Percentiles rank a stretch among this genome's conserved stretches.
Evolutionary conservation across 345 rosid species (phyloP).

Genomic region (Aquilaria malaccensis): DNA sequence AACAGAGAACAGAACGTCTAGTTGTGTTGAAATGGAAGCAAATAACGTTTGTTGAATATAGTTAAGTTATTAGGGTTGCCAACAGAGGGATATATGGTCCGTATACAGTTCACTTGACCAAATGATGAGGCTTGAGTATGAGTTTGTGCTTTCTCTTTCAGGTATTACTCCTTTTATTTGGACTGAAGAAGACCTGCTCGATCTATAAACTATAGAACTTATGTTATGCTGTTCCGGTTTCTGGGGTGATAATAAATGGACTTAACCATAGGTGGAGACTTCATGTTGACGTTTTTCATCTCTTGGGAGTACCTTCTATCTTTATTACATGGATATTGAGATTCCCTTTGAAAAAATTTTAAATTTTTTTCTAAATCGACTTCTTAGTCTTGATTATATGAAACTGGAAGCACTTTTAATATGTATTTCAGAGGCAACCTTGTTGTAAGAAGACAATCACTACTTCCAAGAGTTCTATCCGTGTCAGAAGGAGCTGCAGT

Average conservation of each 20-base stretch:
- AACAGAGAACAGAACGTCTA: too few relatives aligned
- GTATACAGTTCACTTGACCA: too few relatives aligned
- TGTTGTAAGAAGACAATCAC: slow-evolving; percentile 68
- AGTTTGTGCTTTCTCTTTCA: too few relatives aligned
- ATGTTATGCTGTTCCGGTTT: not conserved
- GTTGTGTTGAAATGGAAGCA: too few relatives aligned
- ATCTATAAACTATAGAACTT: too few relatives aligned
- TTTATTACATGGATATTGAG: slow-evolving; percentile 1
- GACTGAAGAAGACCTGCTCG: too few relatives aligned
- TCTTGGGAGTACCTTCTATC: not conserved
- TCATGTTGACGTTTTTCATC: not conserved
- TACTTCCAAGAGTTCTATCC: slow-evolving; percentile 79
- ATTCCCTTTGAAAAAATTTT: not conserved
- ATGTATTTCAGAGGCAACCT: slow-evolving; percentile 66
- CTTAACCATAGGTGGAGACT: not conserved
- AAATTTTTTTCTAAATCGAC: not conserved
- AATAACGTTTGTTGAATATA: too few relatives aligned
- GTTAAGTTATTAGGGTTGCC: too few relatives aligned
- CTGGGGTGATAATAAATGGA: not conserved
- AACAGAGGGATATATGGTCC: too few relatives aligned
- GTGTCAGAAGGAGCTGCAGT: slow-evolving; percentile 83
- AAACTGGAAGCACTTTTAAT: slow-evolving; percentile 6
- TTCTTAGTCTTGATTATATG: not conserved
- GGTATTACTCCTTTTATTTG: too few relatives aligned
- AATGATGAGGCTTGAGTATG: too few relatives aligned